Conservation (phyloP, 441 rosid genomes). For the Pelargonium citronellum region DNA sequence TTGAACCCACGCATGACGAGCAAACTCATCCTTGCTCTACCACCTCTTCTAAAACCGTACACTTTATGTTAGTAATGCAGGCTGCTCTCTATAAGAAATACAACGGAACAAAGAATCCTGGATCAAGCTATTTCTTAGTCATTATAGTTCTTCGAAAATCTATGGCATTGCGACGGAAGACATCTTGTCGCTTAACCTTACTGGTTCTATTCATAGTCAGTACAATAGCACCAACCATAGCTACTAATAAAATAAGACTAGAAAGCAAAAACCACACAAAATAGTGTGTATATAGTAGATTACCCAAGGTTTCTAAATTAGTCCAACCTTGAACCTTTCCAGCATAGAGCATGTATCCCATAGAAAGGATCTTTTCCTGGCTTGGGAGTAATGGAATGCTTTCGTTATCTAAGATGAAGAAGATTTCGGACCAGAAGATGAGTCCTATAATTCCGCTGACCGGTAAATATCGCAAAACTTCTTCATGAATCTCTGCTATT, state of each 20-base stretch:
- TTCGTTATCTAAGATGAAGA: constrained; percentile 7
- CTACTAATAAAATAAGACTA: constrained; percentile 3
- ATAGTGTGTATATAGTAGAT: constrained; percentile 1
- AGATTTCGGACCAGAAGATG: constrained; percentile 7
- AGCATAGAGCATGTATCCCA: background rate
- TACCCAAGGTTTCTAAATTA: background rate
- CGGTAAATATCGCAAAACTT: constrained; percentile 13
- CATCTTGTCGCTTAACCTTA: constrained; percentile 1
- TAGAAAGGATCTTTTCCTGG: background rate
- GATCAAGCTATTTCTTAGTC: background rate
- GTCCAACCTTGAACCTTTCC: background rate
- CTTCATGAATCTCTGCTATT: constrained; percentile 14
- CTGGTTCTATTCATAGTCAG: background rate
- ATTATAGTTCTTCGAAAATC: background rate
- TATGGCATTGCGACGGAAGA: background rate
- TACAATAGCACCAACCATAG: background rate
- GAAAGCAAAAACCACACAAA: background rate
- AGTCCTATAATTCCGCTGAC: background rate
- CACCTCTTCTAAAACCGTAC: too few species aligned
- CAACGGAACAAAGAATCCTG: too few species aligned
- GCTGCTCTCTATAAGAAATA: too few species aligned
- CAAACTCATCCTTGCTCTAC: too few species aligned
- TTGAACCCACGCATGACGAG: too few species aligned
- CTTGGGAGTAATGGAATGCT: constrained; percentile 5
- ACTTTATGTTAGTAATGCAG: too few species aligned